These are phyloP conservation scores for Trypanosomatidae sp. DNA, from an alignment of 208 protist species.

Conservation along the genomic window DNA sequence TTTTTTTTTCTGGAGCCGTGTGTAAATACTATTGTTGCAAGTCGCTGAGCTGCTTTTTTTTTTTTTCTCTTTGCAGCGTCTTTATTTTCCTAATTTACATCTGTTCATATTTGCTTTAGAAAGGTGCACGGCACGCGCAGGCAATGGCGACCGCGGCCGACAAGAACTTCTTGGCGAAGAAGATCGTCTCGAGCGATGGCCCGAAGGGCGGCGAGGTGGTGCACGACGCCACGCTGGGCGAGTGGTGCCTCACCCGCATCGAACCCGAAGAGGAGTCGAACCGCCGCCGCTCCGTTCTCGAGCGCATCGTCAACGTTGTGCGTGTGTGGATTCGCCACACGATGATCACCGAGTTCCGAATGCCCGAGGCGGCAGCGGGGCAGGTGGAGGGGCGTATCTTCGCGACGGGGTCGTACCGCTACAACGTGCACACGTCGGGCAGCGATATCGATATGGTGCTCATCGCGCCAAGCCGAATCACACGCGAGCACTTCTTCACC, in stretches of 20 bases:
- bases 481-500: constrained; percentile 94
- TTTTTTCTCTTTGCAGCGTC: background rate
- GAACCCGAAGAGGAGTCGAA: constrained; percentile 91
- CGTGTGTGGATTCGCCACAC: constrained; percentile 85
- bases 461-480: constrained; percentile 93
- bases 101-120: background rate
- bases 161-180: constrained; percentile 74
- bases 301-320: constrained; percentile 83
- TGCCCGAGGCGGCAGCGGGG: constrained; percentile 79
- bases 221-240: constrained; percentile 64
- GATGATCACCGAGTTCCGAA: constrained; percentile 90
- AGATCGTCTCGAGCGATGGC: constrained; percentile 79
- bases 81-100: background rate
- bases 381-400: constrained; percentile 95
- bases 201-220: constrained; percentile 70
- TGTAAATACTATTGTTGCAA: too few species aligned
- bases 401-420: constrained; percentile 98
- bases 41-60: too few species aligned
- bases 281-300: constrained; percentile 75
- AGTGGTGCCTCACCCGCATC: constrained; percentile 78
- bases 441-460: constrained; percentile 98
- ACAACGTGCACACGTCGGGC: constrained; percentile 96
- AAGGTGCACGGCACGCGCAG: too few species aligned
- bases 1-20: too few species aligned
- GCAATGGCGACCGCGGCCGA: constrained; percentile 18